Evolutionary conservation across 805 yeast species (phyloP), one percentile per base, ranked within the genome.

Genomic region (Yarrowia sp.): DNA sequence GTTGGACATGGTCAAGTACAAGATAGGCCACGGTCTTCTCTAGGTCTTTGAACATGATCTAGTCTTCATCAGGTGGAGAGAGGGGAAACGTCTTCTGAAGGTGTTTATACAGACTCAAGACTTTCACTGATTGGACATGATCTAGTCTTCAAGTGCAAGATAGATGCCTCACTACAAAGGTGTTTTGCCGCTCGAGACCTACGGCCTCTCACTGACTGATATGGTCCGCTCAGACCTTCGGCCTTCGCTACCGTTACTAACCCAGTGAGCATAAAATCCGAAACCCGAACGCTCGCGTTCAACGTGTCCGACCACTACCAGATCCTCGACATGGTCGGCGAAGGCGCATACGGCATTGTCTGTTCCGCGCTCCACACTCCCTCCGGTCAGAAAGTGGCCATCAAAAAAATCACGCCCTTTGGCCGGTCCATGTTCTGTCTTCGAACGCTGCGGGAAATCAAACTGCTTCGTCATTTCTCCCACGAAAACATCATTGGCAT

Each of bases 291-390:
- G 69, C 81, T 85, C 65, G 80, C 86, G 2, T 94, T 94, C 82
- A 91, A 92, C 77, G 94, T 94, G 36, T 87, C 93, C 38, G 90
- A 89, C 71, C 92, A 91, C 75, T 94, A 93, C 78, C 92, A 92
- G 77, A 87, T 94, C 58, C 82, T 88, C 65, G 92, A 91, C 72
- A 85, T 94, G 15, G 88, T 94, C 1, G 98, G 98, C 9, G 97
- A 92, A 78, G 98, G 98, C 19, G 98, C 98, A 0, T 94, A 94
- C 76, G 98, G 98, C 7, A 87, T 93, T 12, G 98, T 94, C 11
- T 80, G 97, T 77, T 86, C 94, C 11, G 98, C 98, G 0, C 79
- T 88, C 11, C 97, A 94, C 78, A 85, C 86, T 74, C 97, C 97
- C 7, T 85, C 95, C 1, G 89, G 89, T 68, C 93, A 89, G 73